Base-by-base conservation (phyloP, 202 grass and related monocot species). In the Musa balbisiana region DNA sequence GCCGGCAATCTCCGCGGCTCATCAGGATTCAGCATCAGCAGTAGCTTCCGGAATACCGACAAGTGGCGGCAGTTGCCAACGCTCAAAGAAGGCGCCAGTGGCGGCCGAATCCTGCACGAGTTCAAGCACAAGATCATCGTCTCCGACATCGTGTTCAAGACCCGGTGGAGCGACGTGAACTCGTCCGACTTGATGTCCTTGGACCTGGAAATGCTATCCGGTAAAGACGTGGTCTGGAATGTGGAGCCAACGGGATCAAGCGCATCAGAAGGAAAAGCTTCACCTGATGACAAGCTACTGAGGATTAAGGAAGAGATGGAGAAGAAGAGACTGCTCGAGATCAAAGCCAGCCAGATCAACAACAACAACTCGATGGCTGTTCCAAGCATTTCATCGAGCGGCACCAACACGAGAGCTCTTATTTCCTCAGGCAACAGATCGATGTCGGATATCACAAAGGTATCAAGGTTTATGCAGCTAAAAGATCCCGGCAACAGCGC, bases 141-240 rank as follows among this genome's bases (percentile, higher is more conserved):
- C 49, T 99, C 95, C 0, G 91, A 89, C 72, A 68, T 74, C 9
- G 83, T 92, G 71, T 90, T 99, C 80, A 91, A 90, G 76, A 92
- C 85, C 83, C 87, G 95, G 22, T 99, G 95, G 95, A 99, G 95
- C 77, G 95, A 93, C 77, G 84, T 99, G 83, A 94, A 90, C 89
- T 90, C 89, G 17, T 82, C 89, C 11, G 95, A 87, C 82, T 82
- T 95, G 73, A 67, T 88, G 52, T 87, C 82, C 67, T 75, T 99
- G 13, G 88, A 88, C 80, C 72, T 72, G 15, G 83, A 95, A 77
- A 82, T 99, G 83, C 80, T 99, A 63, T 91, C 93, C 0, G 85
- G 83, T 82, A 78, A 81, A 9, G 55, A 21, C 19, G 3, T 26
- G 11, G 71, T 65, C 51, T 52, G 55, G 33, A 59, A 22, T 21